Evolutionary conservation across 2,329 filamentous ascomycete species (phyloP), one percentile per base, ranked within the genome.

Genomic region (Colletotrichum chlorophyti): DNA sequence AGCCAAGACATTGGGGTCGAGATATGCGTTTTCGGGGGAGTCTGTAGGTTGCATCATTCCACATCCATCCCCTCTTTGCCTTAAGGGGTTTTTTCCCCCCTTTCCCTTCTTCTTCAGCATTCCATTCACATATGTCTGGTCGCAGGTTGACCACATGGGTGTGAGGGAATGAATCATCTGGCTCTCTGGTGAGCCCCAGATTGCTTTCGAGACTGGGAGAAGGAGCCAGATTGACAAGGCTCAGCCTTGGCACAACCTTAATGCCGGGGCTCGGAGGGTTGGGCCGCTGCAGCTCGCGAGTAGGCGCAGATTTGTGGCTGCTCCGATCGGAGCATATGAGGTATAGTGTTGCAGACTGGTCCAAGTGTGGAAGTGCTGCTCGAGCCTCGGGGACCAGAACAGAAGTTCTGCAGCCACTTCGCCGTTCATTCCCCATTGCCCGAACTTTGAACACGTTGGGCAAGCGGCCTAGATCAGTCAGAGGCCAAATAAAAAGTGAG

Each of bases 1-100:
- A 48, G 17, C 54, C 50, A 29, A 53, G 54, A 58, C 49, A 58
- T 47, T 53, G 48, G 31, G 17, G 35, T 29, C 49, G 32, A n/a
- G n/a, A 26, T 9, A 12, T 23, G 37, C 31, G 37, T 15, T 32
- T 34, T 21, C 41, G 17, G 21, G 27, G 23, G 40, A 53, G 26
- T 29, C 29, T 35, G 49, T 41, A 38, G 41, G 12, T 29, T 27
- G 54, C 47, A 17, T 35, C 15, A 48, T 29, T 27, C 42, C 24
- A 7, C 41, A 14, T 15, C 12, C 26, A 19, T 11, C 8, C 27
- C 42, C 24, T n/a, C 23, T 35, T 53, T 40, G 15, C 14, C 43
- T 27, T 23, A 27, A 15, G 12, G n/a, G 15, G 19, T 42, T 19
- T 35, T 21, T 41, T 19, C 35, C n/a, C 12, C 26, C 27, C 12